Conservation (phyloP, 2,329 filamentous ascomycete species). For the Periconia sp. region DNA sequence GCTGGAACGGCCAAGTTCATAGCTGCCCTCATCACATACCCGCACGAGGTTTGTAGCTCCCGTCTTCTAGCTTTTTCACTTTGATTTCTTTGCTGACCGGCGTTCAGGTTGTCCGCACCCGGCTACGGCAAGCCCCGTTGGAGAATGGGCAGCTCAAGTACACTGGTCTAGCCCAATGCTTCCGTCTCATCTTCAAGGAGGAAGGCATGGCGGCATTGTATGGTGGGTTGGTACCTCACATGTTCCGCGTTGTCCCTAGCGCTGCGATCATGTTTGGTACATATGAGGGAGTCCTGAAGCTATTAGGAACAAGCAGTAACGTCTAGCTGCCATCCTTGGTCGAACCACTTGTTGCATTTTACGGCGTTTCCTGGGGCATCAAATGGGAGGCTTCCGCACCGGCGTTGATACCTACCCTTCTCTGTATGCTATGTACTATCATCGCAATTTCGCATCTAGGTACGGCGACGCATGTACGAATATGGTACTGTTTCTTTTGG, state of each 20-base stretch:
- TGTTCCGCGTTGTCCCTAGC: conserved; percentile 88
- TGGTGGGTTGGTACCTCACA: conserved; percentile 87
- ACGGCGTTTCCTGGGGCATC: conserved; percentile 5
- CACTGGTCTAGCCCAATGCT: conserved; percentile 86
- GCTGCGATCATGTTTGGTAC: conserved; percentile 97
- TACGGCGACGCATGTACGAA: too few species aligned
- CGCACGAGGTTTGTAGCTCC: conserved; percentile 73
- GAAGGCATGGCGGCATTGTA: conserved; percentile 88
- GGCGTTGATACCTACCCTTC: conserved; percentile 9
- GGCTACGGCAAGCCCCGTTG: conserved; percentile 83
- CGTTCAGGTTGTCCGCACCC: conserved; percentile 75
- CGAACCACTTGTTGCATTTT: neutral
- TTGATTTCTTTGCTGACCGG: neutral
- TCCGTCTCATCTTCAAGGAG: conserved; percentile 84
- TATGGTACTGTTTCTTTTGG: too few species aligned
- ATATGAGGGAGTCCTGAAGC: conserved; percentile 63
- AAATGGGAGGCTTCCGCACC: neutral
- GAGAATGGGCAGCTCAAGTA: conserved; percentile 78
- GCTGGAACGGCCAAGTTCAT: conserved; percentile 86
- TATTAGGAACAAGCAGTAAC: conserved; percentile 53
- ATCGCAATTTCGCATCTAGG: too few species aligned
- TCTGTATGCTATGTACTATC: conserved; percentile 7
- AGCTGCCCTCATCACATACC: conserved; percentile 85
- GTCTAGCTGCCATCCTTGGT: conserved; percentile 21
- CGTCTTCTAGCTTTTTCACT: neutral